These are phyloP conservation scores for Pseudogymnoascus sp. DNA, from an alignment of 2,329 filamentous ascomycete species.

Conservation along the genomic window DNA sequence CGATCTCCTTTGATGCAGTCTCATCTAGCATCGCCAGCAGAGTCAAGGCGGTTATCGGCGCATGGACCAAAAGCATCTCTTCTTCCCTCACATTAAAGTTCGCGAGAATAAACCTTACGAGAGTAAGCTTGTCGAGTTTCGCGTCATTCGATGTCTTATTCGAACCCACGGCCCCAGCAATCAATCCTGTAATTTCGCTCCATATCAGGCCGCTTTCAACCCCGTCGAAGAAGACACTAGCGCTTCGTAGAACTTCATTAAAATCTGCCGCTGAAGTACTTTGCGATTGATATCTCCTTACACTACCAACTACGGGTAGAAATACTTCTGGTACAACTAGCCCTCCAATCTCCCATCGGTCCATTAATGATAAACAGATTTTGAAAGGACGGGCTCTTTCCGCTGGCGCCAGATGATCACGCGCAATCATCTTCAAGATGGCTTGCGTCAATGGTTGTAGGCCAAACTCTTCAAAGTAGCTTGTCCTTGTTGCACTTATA, in stretches of 20 bases:
- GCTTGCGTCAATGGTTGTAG: constrained; percentile 65
- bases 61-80: constrained; percentile 85
- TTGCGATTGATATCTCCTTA: constrained; percentile 62
- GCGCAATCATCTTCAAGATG: constrained; percentile 67
- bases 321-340: constrained; percentile 84
- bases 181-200: constrained; percentile 64
- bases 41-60: constrained; percentile 66
- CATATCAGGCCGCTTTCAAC: constrained; percentile 94
- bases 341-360: constrained; percentile 93
- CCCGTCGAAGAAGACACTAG: constrained; percentile 93
- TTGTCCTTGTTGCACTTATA: constrained; percentile 48
- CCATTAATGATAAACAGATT: constrained; percentile 92
- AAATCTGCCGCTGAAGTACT: constrained; percentile 63
- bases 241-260: constrained; percentile 81
- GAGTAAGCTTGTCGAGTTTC: constrained; percentile 54
- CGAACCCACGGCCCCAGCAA: constrained; percentile 51
- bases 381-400: constrained; percentile 80
- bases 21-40: constrained; percentile 51
- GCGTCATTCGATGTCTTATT: constrained; percentile 32
- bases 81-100: constrained; percentile 94
- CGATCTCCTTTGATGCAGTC: constrained; percentile 30
- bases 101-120: constrained; percentile 72
- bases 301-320: constrained; percentile 72
- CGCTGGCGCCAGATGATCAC: constrained; percentile 41
- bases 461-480: constrained; percentile 78